phyloP scores from a whole-genome alignment of 257 asterid species.

The Echites panduratus region DNA sequence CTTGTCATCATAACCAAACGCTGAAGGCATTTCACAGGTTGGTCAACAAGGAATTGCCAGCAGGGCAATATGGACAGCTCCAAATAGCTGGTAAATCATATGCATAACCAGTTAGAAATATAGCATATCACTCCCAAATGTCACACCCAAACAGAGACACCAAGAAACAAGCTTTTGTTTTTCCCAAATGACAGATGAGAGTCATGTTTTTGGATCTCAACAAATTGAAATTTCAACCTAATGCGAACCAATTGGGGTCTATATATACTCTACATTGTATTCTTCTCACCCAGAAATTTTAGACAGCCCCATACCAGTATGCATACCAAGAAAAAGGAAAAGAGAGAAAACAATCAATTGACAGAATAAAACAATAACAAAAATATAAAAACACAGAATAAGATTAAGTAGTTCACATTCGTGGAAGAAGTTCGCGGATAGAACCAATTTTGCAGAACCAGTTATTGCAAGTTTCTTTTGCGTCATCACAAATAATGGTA shows the following conservation, averaged over 20 bases:
- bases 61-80: slow-evolving; percentile 80
- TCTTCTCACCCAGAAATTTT: neutral
- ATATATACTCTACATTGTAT: neutral
- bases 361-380: slow-evolving; percentile 9
- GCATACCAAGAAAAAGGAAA: neutral
- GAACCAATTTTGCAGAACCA: slow-evolving; percentile 85
- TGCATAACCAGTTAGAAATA: neutral
- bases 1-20: slow-evolving; percentile 77
- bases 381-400: slow-evolving; percentile 6
- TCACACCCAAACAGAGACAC: neutral
- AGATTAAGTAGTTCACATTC: slow-evolving; percentile 59
- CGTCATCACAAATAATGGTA: slow-evolving; percentile 50
- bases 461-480: slow-evolving; percentile 89
- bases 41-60: slow-evolving; percentile 64
- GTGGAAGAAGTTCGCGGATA: slow-evolving; percentile 74
- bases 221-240: neutral
- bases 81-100: slow-evolving; percentile 51
- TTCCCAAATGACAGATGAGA: neutral
- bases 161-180: neutral
- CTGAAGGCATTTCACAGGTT: slow-evolving; percentile 49
- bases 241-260: neutral
- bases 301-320: neutral
- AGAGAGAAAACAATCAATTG: neutral
- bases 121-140: neutral
- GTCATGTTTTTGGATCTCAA: neutral